Conservation (phyloP, 177 flowering plant species). For the Tripterygium wilfordii region DNA sequence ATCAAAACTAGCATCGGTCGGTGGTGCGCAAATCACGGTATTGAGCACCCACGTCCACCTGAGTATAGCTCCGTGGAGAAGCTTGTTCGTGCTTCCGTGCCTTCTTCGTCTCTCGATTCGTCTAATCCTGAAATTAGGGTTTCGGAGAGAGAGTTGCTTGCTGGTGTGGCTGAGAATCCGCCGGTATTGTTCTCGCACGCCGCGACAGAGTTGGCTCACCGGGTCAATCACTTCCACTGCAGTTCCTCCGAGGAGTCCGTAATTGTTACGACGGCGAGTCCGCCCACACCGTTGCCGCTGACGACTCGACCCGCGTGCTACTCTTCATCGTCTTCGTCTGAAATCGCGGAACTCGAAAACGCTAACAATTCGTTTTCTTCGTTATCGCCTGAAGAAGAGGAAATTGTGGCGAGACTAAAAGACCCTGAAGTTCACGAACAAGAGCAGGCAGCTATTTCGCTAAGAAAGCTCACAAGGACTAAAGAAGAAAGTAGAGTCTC, state of each 20-base stretch:
- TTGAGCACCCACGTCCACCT: conserved; percentile 35
- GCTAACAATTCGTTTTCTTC: conserved; percentile 1
- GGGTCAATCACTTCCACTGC: conserved; percentile 36
- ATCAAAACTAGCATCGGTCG: conserved; percentile 23
- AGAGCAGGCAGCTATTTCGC: conserved; percentile 45
- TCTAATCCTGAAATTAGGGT: conserved; percentile 15
- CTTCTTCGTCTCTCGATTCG: background rate
- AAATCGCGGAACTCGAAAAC: conserved; percentile 22
- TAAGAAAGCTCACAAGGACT: conserved; percentile 53
- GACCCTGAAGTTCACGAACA: conserved; percentile 59
- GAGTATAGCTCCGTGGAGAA: conserved; percentile 30
- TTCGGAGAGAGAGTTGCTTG: conserved; percentile 51
- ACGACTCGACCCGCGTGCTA: conserved; percentile 62
- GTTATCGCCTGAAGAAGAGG: conserved; percentile 38
- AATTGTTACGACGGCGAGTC: conserved; percentile 20
- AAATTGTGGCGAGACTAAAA: conserved; percentile 33
- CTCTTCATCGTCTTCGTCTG: conserved; percentile 31
- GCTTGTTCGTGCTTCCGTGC: conserved; percentile 18
- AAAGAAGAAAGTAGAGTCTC: conserved; percentile 42
- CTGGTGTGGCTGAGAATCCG: conserved; percentile 53
- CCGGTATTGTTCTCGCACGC: conserved; percentile 41
- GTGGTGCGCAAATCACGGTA: conserved; percentile 55
- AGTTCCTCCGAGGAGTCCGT: conserved; percentile 62
- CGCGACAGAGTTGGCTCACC: conserved; percentile 47
- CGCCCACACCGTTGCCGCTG: conserved; percentile 47